Evolutionary conservation across 257 asterid genomes (phyloP).

Genomic region (Salvia miltiorrhiza): DNA sequence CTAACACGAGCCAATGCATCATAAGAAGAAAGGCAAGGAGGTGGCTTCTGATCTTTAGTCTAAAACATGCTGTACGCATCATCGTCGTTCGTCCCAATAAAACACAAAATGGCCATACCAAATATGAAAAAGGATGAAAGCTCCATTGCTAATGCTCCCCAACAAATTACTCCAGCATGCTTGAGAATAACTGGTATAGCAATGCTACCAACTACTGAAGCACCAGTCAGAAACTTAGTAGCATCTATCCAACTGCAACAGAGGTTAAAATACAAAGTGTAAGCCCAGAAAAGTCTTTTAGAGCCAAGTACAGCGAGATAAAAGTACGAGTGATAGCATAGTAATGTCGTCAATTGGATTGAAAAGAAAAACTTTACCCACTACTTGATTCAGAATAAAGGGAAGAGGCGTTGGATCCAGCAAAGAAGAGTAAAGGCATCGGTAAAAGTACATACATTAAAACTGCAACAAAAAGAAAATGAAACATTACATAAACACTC

Average conservation of each 20-base stretch:
- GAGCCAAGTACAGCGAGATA: background rate
- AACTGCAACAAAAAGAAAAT: constrained; percentile 46
- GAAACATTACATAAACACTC: constrained; percentile 7
- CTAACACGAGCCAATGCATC: constrained; percentile 12
- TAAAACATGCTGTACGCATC: constrained; percentile 61
- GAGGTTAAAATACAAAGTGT: background rate
- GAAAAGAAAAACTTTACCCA: constrained; percentile 42
- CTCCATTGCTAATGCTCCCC: constrained; percentile 97
- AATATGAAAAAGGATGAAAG: constrained; percentile 73
- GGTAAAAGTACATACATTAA: constrained; percentile 83
- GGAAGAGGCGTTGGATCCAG: constrained; percentile 66
- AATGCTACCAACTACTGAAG: constrained; percentile 83
- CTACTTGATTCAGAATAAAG: constrained; percentile 61
- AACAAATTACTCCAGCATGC: constrained; percentile 86
- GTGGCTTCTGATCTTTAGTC: constrained; percentile 7
- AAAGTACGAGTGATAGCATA: background rate
- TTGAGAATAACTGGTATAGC: constrained; percentile 84
- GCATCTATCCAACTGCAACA: constrained; percentile 77
- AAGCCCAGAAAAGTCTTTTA: constrained; percentile 14
- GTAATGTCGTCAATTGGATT: background rate
- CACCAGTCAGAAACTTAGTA: constrained; percentile 83
- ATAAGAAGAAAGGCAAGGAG: background rate
- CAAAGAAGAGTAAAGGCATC: constrained; percentile 87
- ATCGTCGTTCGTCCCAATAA: constrained; percentile 47
- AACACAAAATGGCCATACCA: constrained; percentile 60